A percentile compares a stretch with the other conserved stretches of the same genome.
These are phyloP conservation scores for Pichia sp. DNA, from an alignment of 1,139 yeast species.

Conservation along the genomic window DNA sequence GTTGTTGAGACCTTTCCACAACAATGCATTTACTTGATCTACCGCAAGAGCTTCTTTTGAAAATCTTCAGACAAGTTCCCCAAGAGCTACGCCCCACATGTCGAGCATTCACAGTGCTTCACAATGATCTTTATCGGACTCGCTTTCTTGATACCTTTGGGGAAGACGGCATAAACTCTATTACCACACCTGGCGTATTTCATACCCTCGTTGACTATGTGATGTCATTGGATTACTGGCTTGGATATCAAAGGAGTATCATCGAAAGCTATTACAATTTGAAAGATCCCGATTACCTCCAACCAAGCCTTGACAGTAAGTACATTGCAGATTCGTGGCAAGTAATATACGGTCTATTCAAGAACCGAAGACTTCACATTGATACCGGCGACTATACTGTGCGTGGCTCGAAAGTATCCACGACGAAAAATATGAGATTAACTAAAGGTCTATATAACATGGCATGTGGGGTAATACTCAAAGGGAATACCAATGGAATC, in stretches of 20 bases:
- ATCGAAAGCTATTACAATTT: conserved; percentile 28
- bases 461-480: conserved; percentile 44
- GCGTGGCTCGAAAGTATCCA: background rate
- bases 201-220: conserved; percentile 34
- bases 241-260: conserved; percentile 31
- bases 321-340: conserved; percentile 48
- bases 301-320: background rate
- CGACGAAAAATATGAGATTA: conserved; percentile 35
- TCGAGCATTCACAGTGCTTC: conserved; percentile 37
- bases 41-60: conserved; percentile 46
- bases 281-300: background rate
- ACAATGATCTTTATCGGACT: conserved; percentile 43
- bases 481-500: conserved; percentile 41
- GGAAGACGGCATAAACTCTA: conserved; percentile 32
- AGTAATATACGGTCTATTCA: conserved; percentile 42
- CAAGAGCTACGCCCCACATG: conserved; percentile 30
- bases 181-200: too few relatives aligned
- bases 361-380: conserved; percentile 47
- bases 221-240: conserved; percentile 41
- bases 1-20: too few relatives aligned
- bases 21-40: conserved; percentile 22
- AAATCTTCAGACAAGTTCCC: conserved; percentile 37
- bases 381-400: conserved; percentile 38
- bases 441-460: conserved; percentile 46
- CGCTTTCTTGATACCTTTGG: conserved; percentile 40